Conservation (phyloP, 1,284 basidiomycete genomes). For the Cutaneotrichosporon mucoides region DNA sequence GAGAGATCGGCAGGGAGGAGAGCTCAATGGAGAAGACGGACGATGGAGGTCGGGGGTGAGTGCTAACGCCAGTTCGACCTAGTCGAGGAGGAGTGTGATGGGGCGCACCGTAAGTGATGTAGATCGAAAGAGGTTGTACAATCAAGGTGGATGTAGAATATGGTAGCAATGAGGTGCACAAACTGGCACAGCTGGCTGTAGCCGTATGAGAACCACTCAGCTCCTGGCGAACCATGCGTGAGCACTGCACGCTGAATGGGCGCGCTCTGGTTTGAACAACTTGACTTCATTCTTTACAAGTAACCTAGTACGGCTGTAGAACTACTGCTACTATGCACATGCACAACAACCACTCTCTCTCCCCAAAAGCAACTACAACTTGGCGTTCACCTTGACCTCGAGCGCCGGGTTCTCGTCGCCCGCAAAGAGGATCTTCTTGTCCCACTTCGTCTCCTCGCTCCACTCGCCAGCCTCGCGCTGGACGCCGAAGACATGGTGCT, state of each 20-base stretch:
- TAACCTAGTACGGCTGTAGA: no score
- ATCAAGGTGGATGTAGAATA: no score
- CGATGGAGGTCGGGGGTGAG: conserved; percentile 12
- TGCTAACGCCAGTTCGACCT: conserved; percentile 27
- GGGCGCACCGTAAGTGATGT: conserved; percentile 16
- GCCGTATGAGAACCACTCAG: no score
- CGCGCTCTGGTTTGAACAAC: no score
- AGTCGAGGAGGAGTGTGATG: conserved; percentile 26
- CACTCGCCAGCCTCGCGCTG: conserved; percentile 3
- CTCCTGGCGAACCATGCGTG: no score
- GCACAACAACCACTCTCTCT: no score
- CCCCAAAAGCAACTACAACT: conserved; percentile 1
- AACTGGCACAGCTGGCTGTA: not conserved
- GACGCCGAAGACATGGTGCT: not conserved
- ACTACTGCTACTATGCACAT: no score
- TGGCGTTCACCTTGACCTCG: conserved; percentile 1
- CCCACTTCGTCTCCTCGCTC: conserved; percentile 11
- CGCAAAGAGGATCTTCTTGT: conserved; percentile 17
- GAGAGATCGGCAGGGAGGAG: no score
- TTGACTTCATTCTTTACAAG: no score
- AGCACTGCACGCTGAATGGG: no score
- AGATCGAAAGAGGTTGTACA: not conserved
- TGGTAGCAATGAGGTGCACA: not conserved
- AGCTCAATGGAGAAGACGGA: no score
- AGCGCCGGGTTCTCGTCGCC: conserved; percentile 5